These are phyloP conservation scores for Colletotrichum echinochloae DNA, from an alignment of 2,329 filamentous ascomycete species.

Conservation along the genomic window DNA sequence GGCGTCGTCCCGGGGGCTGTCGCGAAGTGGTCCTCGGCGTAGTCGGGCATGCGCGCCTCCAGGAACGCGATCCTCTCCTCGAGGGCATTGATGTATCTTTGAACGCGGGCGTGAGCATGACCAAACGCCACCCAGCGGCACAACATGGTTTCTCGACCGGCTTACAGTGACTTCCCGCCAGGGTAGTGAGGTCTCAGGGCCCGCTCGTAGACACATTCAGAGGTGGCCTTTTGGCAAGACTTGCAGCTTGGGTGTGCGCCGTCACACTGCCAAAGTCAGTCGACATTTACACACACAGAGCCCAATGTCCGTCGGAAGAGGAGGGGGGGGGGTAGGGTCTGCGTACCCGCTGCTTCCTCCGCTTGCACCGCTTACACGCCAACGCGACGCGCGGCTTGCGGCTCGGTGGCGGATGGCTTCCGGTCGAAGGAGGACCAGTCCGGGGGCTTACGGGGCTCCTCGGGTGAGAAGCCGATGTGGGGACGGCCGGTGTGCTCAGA, in stretches of 20 bases:
- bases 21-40: constrained; percentile 46
- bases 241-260: constrained; percentile 45
- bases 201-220: constrained; percentile 44
- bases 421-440: constrained; percentile 5
- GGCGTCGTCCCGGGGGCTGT: background rate
- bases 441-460: constrained; percentile 36
- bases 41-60: constrained; percentile 45
- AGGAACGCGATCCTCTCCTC: constrained; percentile 48
- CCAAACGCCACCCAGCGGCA: too few species aligned
- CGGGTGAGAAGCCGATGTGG: constrained; percentile 12
- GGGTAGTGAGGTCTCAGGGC: constrained; percentile 46
- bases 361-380: constrained; percentile 46
- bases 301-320: too few species aligned
- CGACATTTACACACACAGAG: background rate
- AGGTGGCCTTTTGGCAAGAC: constrained; percentile 43
- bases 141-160: background rate
- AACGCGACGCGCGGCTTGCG: constrained; percentile 44
- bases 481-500: background rate
- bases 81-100: constrained; percentile 46
- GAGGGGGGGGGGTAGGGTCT: background rate
- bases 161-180: constrained; percentile 45
- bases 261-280: constrained; percentile 41
- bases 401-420: constrained; percentile 19
- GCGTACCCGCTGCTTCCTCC: constrained; percentile 45
- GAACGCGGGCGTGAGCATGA: background rate